Evolutionary conservation across 2,329 filamentous ascomycete genomes (phyloP), one percentile per base, ranked within the genome.

Genomic region (Venturia asperata): DNA sequence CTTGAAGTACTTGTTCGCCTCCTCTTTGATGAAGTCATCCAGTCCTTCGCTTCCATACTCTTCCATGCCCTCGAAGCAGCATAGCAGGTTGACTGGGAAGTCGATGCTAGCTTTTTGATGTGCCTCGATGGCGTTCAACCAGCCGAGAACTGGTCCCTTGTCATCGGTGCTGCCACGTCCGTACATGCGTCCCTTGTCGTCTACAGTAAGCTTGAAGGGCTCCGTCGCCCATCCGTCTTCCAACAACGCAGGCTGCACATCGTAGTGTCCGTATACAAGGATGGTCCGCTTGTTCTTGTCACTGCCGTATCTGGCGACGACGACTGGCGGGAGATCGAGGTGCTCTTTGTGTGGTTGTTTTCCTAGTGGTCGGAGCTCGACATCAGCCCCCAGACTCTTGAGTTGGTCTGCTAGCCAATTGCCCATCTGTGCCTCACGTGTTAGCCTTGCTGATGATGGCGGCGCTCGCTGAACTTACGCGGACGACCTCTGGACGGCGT

Each of bases 61-160:
- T 80, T 99, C 94, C 94, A 99, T 99, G 61, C 94, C 94, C 82
- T 99, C 94, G 72, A 99, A 97, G 82, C 94, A 99, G 91, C 97
- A 97, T 69, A 99, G 85, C 70, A 99, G 83, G 80, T 99, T 99
- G 74, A 99, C 94, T 10, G 94, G 94, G 75, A 99, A 91, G 63
- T 97, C 93, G 58, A 97, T 82, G 66, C 91, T 91, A 43, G 92
- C 92, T 82, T 95, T 94, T 78, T 96, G 88, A 81, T 99, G 94
- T 52, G 94, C 92, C 79, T 99, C 92, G 69, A 99, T 97, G 70
- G 92, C 92, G 75, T 99, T 99, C 70, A 99, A 78, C 94, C 94
- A 99, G 71, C 94, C 94, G 65, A 99, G 82, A 34, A 99, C 93
- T 21, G 94, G 94, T 0, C 94, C 94, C 82, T 99, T 99, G 80